Conservation (phyloP, 1,284 basidiomycete genomes). For the Fomitopsis betulina region DNA sequence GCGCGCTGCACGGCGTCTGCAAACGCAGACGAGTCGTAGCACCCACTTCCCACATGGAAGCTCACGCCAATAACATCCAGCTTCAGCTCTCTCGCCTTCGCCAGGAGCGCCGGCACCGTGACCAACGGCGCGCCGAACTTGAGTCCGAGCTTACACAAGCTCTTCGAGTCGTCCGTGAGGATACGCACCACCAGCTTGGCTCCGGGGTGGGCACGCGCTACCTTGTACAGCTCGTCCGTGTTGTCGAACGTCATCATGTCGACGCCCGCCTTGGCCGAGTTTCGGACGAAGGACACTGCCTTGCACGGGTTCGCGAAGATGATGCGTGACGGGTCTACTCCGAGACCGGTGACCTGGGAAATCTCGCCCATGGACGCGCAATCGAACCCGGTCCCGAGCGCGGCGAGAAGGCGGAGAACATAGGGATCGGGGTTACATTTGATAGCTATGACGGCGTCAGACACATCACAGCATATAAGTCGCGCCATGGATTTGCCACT, state of each 20-base stretch:
- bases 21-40: constrained; percentile 90
- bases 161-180: constrained; percentile 95
- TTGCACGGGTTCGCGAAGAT: constrained; percentile 99
- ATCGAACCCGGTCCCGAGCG: constrained; percentile 92
- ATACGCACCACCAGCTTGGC: constrained; percentile 94
- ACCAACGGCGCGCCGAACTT: constrained; percentile 95
- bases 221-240: constrained; percentile 95
- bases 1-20: constrained; percentile 88
- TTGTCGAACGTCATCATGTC: constrained; percentile 99
- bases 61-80: constrained; percentile 93
- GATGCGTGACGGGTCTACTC: constrained; percentile 75
- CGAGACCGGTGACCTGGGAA: constrained; percentile 72
- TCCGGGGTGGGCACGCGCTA: constrained; percentile 76
- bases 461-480: constrained; percentile 10
- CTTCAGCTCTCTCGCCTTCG: constrained; percentile 74
- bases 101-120: constrained; percentile 77
- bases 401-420: constrained; percentile 86
- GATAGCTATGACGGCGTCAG: constrained; percentile 51
- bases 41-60: constrained; percentile 98
- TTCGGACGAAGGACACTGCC: constrained; percentile 88
- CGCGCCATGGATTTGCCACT: constrained; percentile 23
- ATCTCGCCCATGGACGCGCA: constrained; percentile 99
- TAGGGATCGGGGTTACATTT: constrained; percentile 99
- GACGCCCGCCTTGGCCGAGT: constrained; percentile 76
- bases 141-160: constrained; percentile 88